Evolutionary conservation across 306 rosid species (phyloP), one percentile per base, ranked within the genome.

Genomic region (Abrus precatorius): DNA sequence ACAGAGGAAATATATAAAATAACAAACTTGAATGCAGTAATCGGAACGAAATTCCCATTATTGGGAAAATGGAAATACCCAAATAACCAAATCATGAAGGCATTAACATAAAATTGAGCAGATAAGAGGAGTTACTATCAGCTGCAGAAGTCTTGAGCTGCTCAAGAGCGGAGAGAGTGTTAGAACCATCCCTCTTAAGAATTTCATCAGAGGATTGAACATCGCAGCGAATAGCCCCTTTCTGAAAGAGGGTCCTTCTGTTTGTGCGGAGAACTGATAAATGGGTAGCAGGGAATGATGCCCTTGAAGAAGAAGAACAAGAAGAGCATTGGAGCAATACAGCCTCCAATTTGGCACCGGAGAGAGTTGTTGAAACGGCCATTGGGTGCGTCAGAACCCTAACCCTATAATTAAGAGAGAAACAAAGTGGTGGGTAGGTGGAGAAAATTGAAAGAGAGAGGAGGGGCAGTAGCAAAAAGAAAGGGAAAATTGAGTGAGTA

Each of bases 101-200:
- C 78, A 77, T 29, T 12, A 10, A 57, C 44, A 2, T 1, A 82
- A 79, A 79, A 81, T 55, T 7, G 55, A 56, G 63, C 14, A 30
- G 47, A n/a, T 47, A 44, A 52, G 7, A 56, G 0, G 74, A 55
- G 74, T 72, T 86, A 95, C 99, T 90, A 84, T 91, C 98, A 82
- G 88, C 90, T 9, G 94, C 93, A 76, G 96, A 93, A 77, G 97
- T 80, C 84, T 95, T 95, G 80, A 93, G 98, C 84, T 82, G 99
- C 82, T 93, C 93, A 54, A 95, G 99, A 82, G 98, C 89, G 20
- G 99, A 93, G 73, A 91, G 38, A 62, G 77, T 76, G 54, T 61
- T 82, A 0, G 77, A 41, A 68, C 48, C 83, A 69, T 69, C 81
- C 12, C 54, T 55, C 84, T 82, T 87, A 59, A 84, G 44, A 6